A percentile compares a stretch with the other conserved stretches of the same genome.
Evolutionary conservation across 2,329 filamentous ascomycete species (phyloP).

Genomic region (Biscogniauxia marginata): DNA sequence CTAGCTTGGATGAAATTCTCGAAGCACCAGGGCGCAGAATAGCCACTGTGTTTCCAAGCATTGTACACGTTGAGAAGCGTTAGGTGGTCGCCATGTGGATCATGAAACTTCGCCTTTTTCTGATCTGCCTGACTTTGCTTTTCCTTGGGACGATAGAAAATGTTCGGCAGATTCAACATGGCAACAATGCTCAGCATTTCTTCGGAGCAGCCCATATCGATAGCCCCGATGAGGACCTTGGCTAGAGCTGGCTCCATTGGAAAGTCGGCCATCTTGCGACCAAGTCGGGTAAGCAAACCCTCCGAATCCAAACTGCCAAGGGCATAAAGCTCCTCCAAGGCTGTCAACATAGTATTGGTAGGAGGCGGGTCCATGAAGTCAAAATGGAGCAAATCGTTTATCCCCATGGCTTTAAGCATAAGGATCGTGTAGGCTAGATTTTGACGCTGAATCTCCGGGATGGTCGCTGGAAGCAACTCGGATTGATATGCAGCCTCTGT

Average conservation of each 20-base stretch:
- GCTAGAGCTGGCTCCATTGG: constrained; percentile 94
- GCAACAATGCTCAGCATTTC: constrained; percentile 93
- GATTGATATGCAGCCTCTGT: constrained; percentile 94
- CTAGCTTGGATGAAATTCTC: constrained; percentile 97
- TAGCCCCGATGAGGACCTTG: constrained; percentile 84
- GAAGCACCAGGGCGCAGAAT: constrained; percentile 86
- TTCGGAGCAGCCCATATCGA: constrained; percentile 86
- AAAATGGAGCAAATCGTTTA: constrained; percentile 95
- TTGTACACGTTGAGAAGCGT: constrained; percentile 97
- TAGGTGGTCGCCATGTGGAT: constrained; percentile 89
- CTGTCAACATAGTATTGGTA: constrained; percentile 96
- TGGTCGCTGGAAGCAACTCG: constrained; percentile 94
- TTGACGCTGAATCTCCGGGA: constrained; percentile 94
- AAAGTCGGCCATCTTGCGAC: constrained; percentile 97
- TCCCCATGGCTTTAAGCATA: constrained; percentile 98
- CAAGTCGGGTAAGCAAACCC: constrained; percentile 85
- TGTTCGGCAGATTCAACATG: constrained; percentile 82
- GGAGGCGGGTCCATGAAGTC: constrained; percentile 99
- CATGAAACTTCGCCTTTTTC: constrained; percentile 97
- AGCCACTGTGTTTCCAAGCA: constrained; percentile 85
- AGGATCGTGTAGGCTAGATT: constrained; percentile 91
- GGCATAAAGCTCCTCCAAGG: constrained; percentile 91
- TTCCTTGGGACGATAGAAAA: constrained; percentile 96
- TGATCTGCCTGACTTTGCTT: constrained; percentile 96
- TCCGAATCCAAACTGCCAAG: constrained; percentile 92